phyloP scores from a whole-genome alignment of 148 eudicot species.

The Amaranthus hypochondriacus region DNA sequence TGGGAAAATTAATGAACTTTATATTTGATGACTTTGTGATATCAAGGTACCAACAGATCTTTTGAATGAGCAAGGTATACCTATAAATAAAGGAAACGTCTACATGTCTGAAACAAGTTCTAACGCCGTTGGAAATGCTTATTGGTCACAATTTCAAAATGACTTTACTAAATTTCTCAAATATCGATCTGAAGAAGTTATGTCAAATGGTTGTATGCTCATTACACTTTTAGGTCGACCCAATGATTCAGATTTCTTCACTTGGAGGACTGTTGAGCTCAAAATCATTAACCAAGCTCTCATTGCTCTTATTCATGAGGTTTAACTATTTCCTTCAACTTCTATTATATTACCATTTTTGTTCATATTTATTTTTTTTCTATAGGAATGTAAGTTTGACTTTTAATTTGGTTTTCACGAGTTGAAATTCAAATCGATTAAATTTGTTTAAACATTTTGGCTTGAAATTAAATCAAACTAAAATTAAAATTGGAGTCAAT shows the following conservation, averaged over 20 bases:
- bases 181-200: conserved; percentile 36
- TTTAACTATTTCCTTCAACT: neutral
- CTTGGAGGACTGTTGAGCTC: conserved; percentile 22
- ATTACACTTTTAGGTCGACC: conserved; percentile 32
- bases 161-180: conserved; percentile 33
- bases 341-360: no score
- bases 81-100: conserved; percentile 37
- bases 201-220: conserved; percentile 26
- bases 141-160: conserved; percentile 31
- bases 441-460: no score
- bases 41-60: conserved; percentile 32
- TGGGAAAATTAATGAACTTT: neutral
- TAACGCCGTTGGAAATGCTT: conserved; percentile 26
- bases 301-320: conserved; percentile 21
- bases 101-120: conserved; percentile 34
- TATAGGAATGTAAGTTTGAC: no score
- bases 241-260: neutral
- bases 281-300: conserved; percentile 18
- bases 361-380: no score
- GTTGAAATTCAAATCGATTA: no score
- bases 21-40: neutral
- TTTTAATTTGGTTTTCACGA: no score
- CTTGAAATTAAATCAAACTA: no score
- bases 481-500: no score
- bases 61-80: conserved; percentile 18